These are phyloP conservation scores for Plectosphaerella cucumerina DNA, from an alignment of 2,329 filamentous ascomycete species.

Conservation along the genomic window DNA sequence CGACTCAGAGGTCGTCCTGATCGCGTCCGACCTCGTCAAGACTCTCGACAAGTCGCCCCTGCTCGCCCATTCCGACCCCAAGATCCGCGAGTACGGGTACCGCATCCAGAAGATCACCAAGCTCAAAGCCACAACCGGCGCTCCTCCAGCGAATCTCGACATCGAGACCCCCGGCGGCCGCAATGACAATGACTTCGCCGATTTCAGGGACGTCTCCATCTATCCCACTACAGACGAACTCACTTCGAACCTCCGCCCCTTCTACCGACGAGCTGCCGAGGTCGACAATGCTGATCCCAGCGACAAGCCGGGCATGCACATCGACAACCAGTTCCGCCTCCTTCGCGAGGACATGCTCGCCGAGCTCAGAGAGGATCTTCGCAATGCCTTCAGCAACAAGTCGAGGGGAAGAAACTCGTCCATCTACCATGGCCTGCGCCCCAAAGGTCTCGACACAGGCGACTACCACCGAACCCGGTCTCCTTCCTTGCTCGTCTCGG, in stretches of 20 bases:
- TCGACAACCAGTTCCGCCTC: conserved; percentile 70
- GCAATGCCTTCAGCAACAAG: conserved; percentile 44
- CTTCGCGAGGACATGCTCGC: conserved; percentile 67
- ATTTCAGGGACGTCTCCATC: conserved; percentile 59
- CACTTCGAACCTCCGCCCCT: conserved; percentile 44
- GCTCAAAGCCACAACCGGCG: conserved; percentile 17
- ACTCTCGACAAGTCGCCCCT: conserved; percentile 19
- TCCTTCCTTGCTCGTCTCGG: conserved; percentile 35
- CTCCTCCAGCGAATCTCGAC: neutral
- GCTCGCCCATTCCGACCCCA: conserved; percentile 18
- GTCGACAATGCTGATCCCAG: conserved; percentile 33
- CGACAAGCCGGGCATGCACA: conserved; percentile 41
- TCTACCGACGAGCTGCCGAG: conserved; percentile 48
- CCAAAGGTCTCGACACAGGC: conserved; percentile 32
- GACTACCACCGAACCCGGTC: conserved; percentile 21
- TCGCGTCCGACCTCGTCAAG: conserved; percentile 17
- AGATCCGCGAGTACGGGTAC: conserved; percentile 22
- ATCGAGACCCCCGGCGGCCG: conserved; percentile 53
- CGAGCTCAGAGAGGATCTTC: conserved; percentile 59
- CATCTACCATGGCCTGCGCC: conserved; percentile 32
- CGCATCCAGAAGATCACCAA: conserved; percentile 33
- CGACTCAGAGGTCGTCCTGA: conserved; percentile 13
- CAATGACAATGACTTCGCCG: conserved; percentile 67
- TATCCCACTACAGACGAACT: conserved; percentile 66
- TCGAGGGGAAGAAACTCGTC: conserved; percentile 33